These are phyloP conservation scores for Tolypocladium sp. DNA, from an alignment of 2,329 filamentous ascomycete species.

Conservation along the genomic window DNA sequence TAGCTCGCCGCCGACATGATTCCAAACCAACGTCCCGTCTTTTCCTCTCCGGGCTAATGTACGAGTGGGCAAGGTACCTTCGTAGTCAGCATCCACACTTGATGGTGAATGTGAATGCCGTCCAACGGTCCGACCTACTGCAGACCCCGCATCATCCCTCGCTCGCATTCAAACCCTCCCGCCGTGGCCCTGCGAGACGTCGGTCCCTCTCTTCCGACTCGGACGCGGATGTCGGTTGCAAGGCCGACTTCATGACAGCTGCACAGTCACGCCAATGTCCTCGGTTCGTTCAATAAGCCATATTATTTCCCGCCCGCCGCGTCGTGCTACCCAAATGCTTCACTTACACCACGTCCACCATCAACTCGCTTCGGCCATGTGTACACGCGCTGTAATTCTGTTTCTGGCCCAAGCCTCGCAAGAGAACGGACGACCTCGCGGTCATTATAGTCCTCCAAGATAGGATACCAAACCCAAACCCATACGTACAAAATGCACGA, in stretches of 20 bases:
- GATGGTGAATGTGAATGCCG: neutral
- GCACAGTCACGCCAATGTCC: no score
- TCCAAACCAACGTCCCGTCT: neutral
- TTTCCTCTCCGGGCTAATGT: neutral
- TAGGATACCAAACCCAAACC: neutral
- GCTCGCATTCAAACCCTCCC: no score
- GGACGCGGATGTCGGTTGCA: no score
- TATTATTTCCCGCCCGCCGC: neutral
- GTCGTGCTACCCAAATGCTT: neutral
- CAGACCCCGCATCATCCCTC: no score
- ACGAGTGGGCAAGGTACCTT: neutral
- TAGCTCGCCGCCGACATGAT: neutral
- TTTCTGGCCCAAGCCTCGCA: neutral
- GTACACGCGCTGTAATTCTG: neutral
- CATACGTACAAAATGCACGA: neutral
- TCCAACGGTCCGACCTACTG: no score
- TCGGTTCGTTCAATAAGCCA: neutral
- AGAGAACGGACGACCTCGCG: slow-evolving; percentile 1
- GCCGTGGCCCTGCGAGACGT: neutral
- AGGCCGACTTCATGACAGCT: no score
- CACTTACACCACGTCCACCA: neutral
- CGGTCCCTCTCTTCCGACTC: no score
- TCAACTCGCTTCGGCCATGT: neutral
- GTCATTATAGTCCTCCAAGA: neutral
- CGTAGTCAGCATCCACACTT: neutral